Base-by-base conservation (phyloP, 164 flowering plant genomes). In the Kalanchoe fedtschenkoi region DNA sequence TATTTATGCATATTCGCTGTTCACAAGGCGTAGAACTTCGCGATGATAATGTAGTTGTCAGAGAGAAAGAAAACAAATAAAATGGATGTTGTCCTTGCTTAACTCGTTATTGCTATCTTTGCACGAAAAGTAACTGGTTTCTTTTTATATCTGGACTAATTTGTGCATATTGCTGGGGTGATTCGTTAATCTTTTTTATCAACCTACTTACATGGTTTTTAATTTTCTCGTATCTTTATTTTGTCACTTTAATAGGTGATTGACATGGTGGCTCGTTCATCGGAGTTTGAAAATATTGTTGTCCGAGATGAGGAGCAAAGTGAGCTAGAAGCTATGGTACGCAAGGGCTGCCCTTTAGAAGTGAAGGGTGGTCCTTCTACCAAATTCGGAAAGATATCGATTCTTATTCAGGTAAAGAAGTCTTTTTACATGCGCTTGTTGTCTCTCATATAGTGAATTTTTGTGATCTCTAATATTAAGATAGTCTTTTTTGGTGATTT, bases 211-310 rank as follows among this genome's bases (percentile, higher is more conserved):
- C 26, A 9, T 17, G 4, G 16, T 34, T 19, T 37, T 22, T 65
- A 13, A 21, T 41, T 0, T 55, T 17, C 34, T 58, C 41, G 2
- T 60, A 54, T 17, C 17, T 33, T 9, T 63, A 33, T 26, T n/a
- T 17, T 51, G 37, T 44, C 41, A 53, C 13, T 29, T 63, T 24
- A 68, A 34, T 74, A 95, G 99, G 80, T 95, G 66, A 86, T 95
- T 76, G 79, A 83, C 75, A 91, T 95, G 99, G 96, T 95, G 34
- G 93, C 99, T 41, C 96, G 80, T 75, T 91, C 99, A 57, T 89
- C 97, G 66, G 99, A 95, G 72, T 95, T 95, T 74, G 99, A 84
- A 79, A 95, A 95, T 77, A 91, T 95, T 82, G 85, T 78, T 71
- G 85, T 95, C 38, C 82, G 99, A 74, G 99, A 95, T 34, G 99